Evolutionary conservation across 148 eudicot species (phyloP), one percentile per base, ranked within the genome.

Genomic region (Rhododendron henanense): DNA sequence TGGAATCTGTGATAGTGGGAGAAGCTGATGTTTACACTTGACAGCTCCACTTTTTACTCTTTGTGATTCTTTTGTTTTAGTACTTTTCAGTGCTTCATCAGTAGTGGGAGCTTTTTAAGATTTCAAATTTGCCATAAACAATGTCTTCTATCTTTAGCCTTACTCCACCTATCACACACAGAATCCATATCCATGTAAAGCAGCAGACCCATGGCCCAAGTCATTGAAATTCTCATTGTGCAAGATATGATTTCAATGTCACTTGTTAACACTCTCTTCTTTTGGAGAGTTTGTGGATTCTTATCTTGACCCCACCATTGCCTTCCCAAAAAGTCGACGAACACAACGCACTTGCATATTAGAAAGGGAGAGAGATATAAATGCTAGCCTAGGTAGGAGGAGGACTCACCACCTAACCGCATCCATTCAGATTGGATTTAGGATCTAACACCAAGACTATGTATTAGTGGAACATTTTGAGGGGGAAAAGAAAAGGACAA

Each of bases 101-200:
- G 31, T 81, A 81, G 89, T 85, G 87, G 88, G 82, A 15, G 71
- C n/a, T 51, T 88, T 75, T 82, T 85, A 45, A 16, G 61, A 76
- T 83, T 86, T 88, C 90, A 88, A 83, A 79, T 78, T 39, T 87
- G 86, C 89, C 84, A 84, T 84, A 84, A 84, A 75, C 39, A 59
- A 79, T n/a, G 81, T 82, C 84, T 79, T 23, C 73, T 78, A 85
- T 82, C 87, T 87, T 85, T 87, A 82, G 53, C 57, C 87, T 82
- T 59, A 85, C 89, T 89, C 90, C 90, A 89, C 81, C 86, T 83
- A 67, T 85, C 87, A 73, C 67, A 65, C 67, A 86, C 79, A 67
- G 69, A 83, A 82, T 87, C 82, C 85, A 67, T 86, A 23, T 18
- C 61, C 48, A 37, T 67, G 16, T 47, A 88, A 85, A 55, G 61